Conservation (phyloP, 1,139 yeast genomes). For the Candida sanyaensis region DNA sequence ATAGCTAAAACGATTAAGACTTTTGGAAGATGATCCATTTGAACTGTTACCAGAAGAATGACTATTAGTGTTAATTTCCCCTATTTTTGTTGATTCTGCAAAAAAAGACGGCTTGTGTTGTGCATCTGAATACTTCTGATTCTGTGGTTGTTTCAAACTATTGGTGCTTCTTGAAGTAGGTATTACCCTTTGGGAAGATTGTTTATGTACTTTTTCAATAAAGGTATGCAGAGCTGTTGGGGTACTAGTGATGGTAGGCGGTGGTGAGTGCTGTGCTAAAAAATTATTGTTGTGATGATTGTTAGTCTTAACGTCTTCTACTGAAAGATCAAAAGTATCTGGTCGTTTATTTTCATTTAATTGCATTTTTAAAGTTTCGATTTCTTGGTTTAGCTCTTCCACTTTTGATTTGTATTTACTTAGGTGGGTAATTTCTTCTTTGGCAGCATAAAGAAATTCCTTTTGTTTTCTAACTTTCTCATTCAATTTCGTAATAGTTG, state of each 20-base stretch:
- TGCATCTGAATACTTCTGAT: not conserved
- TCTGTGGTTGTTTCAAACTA: not conserved
- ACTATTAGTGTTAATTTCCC: constrained; percentile 6
- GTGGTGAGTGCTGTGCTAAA: not conserved
- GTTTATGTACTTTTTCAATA: constrained; percentile 19
- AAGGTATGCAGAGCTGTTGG: constrained; percentile 15
- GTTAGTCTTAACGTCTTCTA: constrained; percentile 1
- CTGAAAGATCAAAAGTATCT: constrained; percentile 10
- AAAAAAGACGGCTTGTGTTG: constrained; percentile 12
- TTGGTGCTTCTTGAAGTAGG: constrained; percentile 1
- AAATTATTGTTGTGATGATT: not conserved
- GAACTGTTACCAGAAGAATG: constrained; percentile 7
- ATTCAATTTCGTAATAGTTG: constrained; percentile 10
- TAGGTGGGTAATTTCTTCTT: constrained; percentile 18
- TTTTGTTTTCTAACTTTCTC: constrained; percentile 16
- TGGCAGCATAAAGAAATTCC: constrained; percentile 19
- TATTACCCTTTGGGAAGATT: constrained; percentile 13
- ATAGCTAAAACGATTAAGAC: constrained; percentile 2
- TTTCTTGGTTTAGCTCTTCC: constrained; percentile 9
- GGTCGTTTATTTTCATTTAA: constrained; percentile 8
- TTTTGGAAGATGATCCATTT: constrained; percentile 9
- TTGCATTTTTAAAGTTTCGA: constrained; percentile 6
- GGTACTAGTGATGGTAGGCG: not conserved
- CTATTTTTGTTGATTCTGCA: constrained; percentile 18
- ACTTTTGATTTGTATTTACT: constrained; percentile 13